Conservation (phyloP, 768 basidiomycete species). For the Tremella fuciformis region DNA sequence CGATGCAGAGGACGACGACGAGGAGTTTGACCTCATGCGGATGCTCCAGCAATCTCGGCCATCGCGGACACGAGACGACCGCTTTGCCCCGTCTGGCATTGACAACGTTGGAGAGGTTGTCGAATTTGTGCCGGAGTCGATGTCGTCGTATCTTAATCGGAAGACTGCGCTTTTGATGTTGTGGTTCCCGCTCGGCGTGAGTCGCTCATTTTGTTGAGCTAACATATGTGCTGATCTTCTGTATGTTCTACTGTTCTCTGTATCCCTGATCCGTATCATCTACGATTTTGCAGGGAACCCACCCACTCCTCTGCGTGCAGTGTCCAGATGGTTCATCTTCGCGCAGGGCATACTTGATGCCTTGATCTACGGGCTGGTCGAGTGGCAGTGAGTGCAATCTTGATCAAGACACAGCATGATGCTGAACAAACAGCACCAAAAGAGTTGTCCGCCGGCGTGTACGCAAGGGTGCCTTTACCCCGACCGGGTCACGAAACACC, state of each 20-base stretch:
- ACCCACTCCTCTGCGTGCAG: slow-evolving; percentile 35
- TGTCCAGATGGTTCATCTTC: slow-evolving; percentile 52
- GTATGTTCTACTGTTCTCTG: slow-evolving; percentile 51
- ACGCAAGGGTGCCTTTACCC: slow-evolving; percentile 39
- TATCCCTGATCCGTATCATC: slow-evolving; percentile 51
- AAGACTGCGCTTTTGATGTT: slow-evolving; percentile 52
- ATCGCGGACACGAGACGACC: slow-evolving; percentile 16
- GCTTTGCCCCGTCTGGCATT: slow-evolving; percentile 15
- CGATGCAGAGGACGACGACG: slow-evolving; percentile 21
- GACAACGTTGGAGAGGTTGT: slow-evolving; percentile 23
- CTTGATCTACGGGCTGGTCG: slow-evolving; percentile 52
- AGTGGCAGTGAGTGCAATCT: slow-evolving; percentile 47
- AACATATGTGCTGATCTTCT: slow-evolving; percentile 6
- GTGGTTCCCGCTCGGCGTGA: slow-evolving; percentile 51
- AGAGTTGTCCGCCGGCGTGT: slow-evolving; percentile 44
- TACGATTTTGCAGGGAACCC: slow-evolving; percentile 45
- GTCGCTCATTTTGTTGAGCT: slow-evolving; percentile 12
- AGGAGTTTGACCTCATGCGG: slow-evolving; percentile 39
- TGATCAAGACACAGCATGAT: neutral
- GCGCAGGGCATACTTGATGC: slow-evolving; percentile 52
- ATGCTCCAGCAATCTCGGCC: slow-evolving; percentile 31
- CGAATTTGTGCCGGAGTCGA: slow-evolving; percentile 48
- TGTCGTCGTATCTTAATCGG: slow-evolving; percentile 50
- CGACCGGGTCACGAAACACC: slow-evolving; percentile 4
- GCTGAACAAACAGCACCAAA: slow-evolving; percentile 36